Conservation (phyloP, 345 rosid species). For the Lumnitzera racemosa region DNA sequence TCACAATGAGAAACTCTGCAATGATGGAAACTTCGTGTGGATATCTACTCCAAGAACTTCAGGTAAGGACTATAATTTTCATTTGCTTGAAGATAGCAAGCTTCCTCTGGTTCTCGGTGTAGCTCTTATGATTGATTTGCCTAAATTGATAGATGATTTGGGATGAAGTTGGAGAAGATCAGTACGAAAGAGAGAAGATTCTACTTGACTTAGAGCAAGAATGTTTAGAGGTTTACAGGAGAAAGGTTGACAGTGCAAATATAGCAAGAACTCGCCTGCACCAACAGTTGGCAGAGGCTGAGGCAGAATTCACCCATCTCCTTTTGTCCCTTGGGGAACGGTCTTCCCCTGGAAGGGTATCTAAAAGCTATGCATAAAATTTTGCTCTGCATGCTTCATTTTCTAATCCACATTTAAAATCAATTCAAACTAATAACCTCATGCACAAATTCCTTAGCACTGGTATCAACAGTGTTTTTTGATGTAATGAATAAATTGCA, state of each 20-base stretch:
- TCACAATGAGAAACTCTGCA: conserved; percentile 54
- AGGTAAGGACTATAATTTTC: conserved; percentile 38
- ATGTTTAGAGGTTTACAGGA: conserved; percentile 83
- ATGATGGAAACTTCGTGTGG: conserved; percentile 74
- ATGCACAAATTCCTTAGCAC: too few species aligned
- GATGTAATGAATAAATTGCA: too few species aligned
- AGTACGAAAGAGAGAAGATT: conserved; percentile 72
- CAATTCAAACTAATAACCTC: too few species aligned
- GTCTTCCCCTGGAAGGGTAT: conserved; percentile 94
- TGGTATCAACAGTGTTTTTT: too few species aligned
- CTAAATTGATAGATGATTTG: conserved; percentile 66
- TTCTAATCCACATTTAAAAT: not conserved
- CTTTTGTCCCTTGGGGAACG: conserved; percentile 91
- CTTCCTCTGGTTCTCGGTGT: not conserved
- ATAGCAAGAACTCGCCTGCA: conserved; percentile 91
- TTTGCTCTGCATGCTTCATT: not conserved
- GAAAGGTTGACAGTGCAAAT: conserved; percentile 94
- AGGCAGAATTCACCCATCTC: conserved; percentile 94
- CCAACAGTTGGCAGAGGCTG: conserved; percentile 94
- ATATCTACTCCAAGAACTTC: conserved; percentile 79
- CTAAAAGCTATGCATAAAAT: not conserved
- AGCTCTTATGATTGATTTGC: not conserved
- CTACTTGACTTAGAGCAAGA: conserved; percentile 83
- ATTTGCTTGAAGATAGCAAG: not conserved
- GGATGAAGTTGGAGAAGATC: conserved; percentile 94